These are phyloP conservation scores for Pelagophyceae sp. DNA, from an alignment of 352 stramenopile species.

Conservation along the genomic window DNA sequence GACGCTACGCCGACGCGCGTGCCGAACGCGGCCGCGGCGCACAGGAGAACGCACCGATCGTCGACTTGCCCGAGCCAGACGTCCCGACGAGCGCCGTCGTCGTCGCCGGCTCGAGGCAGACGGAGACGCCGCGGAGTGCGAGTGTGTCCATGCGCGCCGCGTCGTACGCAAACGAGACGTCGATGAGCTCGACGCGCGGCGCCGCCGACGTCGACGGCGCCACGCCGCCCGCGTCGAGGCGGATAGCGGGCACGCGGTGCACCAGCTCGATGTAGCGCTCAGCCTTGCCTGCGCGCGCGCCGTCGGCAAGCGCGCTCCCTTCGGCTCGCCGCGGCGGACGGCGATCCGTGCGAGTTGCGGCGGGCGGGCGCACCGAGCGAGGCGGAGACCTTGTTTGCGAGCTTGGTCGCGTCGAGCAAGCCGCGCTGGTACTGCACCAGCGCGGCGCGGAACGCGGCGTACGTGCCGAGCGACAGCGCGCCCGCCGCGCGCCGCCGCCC, in stretches of 20 bases:
- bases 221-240: background rate
- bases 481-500: background rate
- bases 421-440: slow-evolving; percentile 17
- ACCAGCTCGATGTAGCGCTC: background rate
- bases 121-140: slow-evolving; percentile 52
- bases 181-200: slow-evolving; percentile 49
- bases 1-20: slow-evolving; percentile 66
- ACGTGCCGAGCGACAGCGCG: background rate
- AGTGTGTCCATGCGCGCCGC: slow-evolving; percentile 55
- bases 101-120: slow-evolving; percentile 59
- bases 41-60: background rate
- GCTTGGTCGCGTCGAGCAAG: background rate
- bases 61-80: slow-evolving; percentile 9
- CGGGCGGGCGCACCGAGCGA: too few species aligned
- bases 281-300: too few species aligned
- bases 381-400: background rate
- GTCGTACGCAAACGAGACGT: slow-evolving; percentile 68
- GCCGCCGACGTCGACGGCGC: background rate
- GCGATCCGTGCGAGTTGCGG: too few species aligned
- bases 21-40: slow-evolving; percentile 59
- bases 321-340: too few species aligned
- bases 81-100: slow-evolving; percentile 59
- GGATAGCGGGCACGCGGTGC: background rate
- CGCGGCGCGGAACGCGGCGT: slow-evolving; percentile 13
- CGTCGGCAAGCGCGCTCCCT: too few species aligned